A percentile compares a stretch with the other conserved stretches of the same genome.
phyloP scores from a whole-genome alignment of 192 early-diverging fungal species.

The Gaertneriomyces semiglobifer region DNA sequence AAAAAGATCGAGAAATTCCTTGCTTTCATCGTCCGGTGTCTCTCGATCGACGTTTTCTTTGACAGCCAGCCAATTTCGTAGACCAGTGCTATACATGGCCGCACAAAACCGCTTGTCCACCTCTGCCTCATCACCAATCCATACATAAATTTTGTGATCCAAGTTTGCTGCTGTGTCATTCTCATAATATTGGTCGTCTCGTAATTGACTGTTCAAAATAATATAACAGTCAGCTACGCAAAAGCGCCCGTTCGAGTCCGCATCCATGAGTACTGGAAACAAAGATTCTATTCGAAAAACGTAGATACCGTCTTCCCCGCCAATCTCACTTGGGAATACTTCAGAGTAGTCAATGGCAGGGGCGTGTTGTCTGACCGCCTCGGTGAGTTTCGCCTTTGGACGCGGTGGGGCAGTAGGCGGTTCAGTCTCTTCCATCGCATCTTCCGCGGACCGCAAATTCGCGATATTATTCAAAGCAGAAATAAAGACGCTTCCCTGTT shows the following conservation, averaged over 20 bases:
- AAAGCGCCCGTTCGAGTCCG: conserved; percentile 30
- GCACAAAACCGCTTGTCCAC: conserved; percentile 53
- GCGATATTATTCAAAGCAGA: conserved; percentile 29
- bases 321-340: conserved; percentile 34
- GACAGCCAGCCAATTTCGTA: conserved; percentile 40
- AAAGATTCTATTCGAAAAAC: conserved; percentile 49
- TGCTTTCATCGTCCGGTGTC: conserved; percentile 28
- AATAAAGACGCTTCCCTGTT: conserved; percentile 41
- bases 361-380: conserved; percentile 17
- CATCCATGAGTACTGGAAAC: conserved; percentile 29
- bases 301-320: conserved; percentile 19
- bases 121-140: conserved; percentile 49
- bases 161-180: conserved; percentile 12
- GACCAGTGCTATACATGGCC: conserved; percentile 48
- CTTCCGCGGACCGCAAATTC: neutral
- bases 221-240: conserved; percentile 53
- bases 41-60: conserved; percentile 26
- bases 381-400: conserved; percentile 2
- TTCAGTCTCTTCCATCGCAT: neutral
- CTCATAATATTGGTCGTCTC: conserved; percentile 12
- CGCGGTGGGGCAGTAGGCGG: neutral
- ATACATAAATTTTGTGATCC: conserved; percentile 40
- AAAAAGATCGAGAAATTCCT: conserved; percentile 31
- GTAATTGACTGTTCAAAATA: conserved; percentile 21
- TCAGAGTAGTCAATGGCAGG: conserved; percentile 40